phyloP scores from a whole-genome alignment of 176 grass and related monocot genomes.

The Melocanna baccifera region DNA sequence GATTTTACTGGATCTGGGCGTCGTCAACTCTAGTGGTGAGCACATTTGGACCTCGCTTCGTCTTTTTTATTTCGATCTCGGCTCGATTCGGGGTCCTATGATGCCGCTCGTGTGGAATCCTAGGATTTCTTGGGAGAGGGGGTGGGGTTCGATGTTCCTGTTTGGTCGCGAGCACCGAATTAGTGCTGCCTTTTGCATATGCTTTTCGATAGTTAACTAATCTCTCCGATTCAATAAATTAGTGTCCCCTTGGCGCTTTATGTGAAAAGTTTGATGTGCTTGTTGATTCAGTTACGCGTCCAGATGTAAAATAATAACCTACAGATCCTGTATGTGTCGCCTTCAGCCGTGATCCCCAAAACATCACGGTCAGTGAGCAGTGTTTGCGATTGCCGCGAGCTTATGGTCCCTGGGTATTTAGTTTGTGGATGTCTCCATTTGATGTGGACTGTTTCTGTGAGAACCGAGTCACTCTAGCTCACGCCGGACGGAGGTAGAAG shows the following conservation, averaged over 20 bases:
- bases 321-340: not conserved
- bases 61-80: not conserved
- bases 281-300: not conserved
- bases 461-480: no score
- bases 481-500: no score
- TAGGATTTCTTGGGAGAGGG: not conserved
- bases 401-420: conserved; percentile 9
- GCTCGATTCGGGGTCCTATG: not conserved
- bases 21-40: conserved; percentile 6
- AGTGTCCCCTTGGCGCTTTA: not conserved
- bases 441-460: not conserved
- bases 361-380: not conserved
- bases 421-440: not conserved
- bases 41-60: not conserved
- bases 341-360: conserved; percentile 2
- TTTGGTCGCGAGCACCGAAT: not conserved
- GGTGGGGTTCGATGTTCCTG: not conserved
- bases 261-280: not conserved
- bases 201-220: not conserved
- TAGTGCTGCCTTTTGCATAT: not conserved
- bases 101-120: not conserved
- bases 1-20: conserved; percentile 33
- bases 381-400: not conserved
- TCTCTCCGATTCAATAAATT: not conserved
- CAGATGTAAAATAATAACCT: not conserved